Conservation (phyloP, 2,329 filamentous ascomycete species). For the Neonectria neomacrospora region DNA sequence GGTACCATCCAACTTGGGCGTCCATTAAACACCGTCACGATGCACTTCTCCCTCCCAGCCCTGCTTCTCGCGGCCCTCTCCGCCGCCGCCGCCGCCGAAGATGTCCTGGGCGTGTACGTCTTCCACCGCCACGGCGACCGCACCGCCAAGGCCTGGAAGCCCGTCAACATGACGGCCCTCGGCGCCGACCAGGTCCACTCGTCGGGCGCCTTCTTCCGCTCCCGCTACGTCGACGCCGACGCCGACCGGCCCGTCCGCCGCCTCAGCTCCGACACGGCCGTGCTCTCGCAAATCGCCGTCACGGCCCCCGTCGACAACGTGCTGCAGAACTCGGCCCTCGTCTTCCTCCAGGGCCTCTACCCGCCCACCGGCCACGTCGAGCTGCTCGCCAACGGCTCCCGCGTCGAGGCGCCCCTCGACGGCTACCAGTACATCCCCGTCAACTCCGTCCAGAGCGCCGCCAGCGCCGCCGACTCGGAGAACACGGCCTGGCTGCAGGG, state of each 20-base stretch:
- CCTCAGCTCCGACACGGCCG: slow-evolving; percentile 74
- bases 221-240: slow-evolving; percentile 75
- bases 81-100: slow-evolving; percentile 64
- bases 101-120: slow-evolving; percentile 83
- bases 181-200: slow-evolving; percentile 80
- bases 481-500: slow-evolving; percentile 69
- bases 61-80: slow-evolving; percentile 53
- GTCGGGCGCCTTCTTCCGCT: slow-evolving; percentile 79
- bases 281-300: slow-evolving; percentile 75
- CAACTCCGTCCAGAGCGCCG: slow-evolving; percentile 65
- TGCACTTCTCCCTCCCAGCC: slow-evolving; percentile 55
- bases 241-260: slow-evolving; percentile 71
- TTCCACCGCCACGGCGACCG: slow-evolving; percentile 93
- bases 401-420: slow-evolving; percentile 73
- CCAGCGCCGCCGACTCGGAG: slow-evolving; percentile 66
- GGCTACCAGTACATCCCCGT: slow-evolving; percentile 90
- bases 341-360: slow-evolving; percentile 88
- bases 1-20: too few relatives aligned
- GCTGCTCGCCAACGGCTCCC: slow-evolving; percentile 76
- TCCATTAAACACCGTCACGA: slow-evolving; percentile 29
- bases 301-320: slow-evolving; percentile 80
- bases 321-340: slow-evolving; percentile 81
- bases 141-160: slow-evolving; percentile 78
- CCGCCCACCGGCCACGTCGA: slow-evolving; percentile 75
- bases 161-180: slow-evolving; percentile 79